Percentiles rank a stretch among this genome's conserved stretches.
Evolutionary conservation across 768 basidiomycete species (phyloP).

Genomic region (Astraeus odoratus): DNA sequence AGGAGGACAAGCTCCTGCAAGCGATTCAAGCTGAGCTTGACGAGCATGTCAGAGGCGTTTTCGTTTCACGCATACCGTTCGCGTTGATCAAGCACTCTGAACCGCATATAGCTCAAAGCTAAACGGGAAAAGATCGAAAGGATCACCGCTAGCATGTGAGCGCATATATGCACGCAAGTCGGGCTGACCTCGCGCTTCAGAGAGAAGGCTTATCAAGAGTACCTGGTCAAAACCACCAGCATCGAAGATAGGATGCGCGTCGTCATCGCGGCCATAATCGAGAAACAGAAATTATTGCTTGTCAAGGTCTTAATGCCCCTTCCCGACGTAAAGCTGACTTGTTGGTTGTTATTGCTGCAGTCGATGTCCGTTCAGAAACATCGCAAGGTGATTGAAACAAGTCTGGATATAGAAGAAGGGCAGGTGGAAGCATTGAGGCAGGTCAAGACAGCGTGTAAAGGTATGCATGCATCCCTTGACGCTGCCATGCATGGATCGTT

Average conservation of each 20-base stretch:
- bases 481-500: neutral
- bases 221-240: conserved; percentile 15
- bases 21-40: conserved; percentile 19
- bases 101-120: conserved; percentile 12
- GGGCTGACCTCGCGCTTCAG: conserved; percentile 7
- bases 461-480: conserved; percentile 6
- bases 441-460: conserved; percentile 15
- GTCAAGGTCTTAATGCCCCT: conserved; percentile 9
- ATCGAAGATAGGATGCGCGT: conserved; percentile 24
- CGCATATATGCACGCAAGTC: conserved; percentile 5
- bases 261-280: conserved; percentile 18
- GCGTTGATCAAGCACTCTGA: too few relatives aligned
- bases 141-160: conserved; percentile 22
- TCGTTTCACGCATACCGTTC: neutral
- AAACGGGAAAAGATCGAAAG: conserved; percentile 15
- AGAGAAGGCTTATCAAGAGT: conserved; percentile 21
- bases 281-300: conserved; percentile 19
- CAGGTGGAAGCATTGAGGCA: conserved; percentile 19
- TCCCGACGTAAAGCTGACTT: neutral
- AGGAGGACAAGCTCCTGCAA: conserved; percentile 18
- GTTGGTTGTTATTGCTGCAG: conserved; percentile 10
- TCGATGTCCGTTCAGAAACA: conserved; percentile 22
- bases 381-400: conserved; percentile 17
- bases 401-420: conserved; percentile 17
- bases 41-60: conserved; percentile 11